Conservation (phyloP, 345 rosid species). For the Eucalyptus marginata region DNA sequence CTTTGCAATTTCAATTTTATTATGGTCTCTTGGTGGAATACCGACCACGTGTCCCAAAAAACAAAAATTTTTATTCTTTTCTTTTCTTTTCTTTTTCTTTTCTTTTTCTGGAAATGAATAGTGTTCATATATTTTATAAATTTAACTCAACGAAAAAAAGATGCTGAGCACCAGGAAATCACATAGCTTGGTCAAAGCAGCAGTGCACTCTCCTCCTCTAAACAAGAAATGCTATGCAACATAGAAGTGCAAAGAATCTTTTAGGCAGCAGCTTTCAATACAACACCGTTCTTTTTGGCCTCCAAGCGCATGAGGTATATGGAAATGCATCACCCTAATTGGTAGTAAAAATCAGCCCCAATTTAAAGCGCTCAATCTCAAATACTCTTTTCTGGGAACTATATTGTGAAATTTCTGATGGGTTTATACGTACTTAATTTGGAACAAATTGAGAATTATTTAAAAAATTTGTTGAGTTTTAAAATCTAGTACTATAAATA, state of each 20-base stretch:
- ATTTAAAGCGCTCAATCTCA: not conserved
- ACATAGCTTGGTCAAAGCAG: conserved; percentile 23
- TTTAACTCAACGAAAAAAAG: not conserved
- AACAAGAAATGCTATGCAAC: conserved; percentile 9
- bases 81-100: not conserved
- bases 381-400: not conserved
- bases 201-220: conserved; percentile 4
- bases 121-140: too few species aligned
- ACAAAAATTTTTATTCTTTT: too few species aligned
- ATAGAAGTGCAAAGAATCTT: not conserved
- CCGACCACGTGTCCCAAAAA: not conserved
- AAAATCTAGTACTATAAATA: not conserved
- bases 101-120: not conserved
- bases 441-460: not conserved
- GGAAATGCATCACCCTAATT: not conserved
- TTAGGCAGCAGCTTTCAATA: not conserved
- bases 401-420: not conserved
- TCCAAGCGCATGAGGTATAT: not conserved
- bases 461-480: not conserved
- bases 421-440: not conserved
- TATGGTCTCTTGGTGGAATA: not conserved
- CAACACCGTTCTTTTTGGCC: not conserved
- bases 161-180: conserved; percentile 4
- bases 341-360: not conserved
- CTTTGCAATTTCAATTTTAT: not conserved